Percentiles rank a stretch among this genome's conserved stretches.
phyloP scores from a whole-genome alignment of 495 filamentous ascomycete species.

The Haplographium delicatum region DNA sequence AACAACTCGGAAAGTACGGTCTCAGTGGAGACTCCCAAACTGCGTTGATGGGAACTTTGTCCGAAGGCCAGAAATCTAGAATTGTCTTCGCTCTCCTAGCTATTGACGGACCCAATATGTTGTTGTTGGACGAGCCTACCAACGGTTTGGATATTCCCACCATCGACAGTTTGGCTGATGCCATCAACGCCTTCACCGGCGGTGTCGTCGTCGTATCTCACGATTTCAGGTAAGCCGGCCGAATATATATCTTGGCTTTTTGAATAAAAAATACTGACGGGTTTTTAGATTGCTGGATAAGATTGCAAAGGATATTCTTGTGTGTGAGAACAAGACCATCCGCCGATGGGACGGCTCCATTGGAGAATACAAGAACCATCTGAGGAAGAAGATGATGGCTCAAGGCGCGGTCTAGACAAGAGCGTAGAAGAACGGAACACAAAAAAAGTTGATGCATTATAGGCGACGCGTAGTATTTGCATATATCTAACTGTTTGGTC shows the following conservation, averaged over 20 bases:
- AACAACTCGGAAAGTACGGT: conserved; percentile 92
- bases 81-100: conserved; percentile 97
- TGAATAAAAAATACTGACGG: conserved; percentile 1
- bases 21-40: conserved; percentile 90
- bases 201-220: conserved; percentile 98
- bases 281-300: conserved; percentile 82
- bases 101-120: conserved; percentile 96
- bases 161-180: conserved; percentile 94
- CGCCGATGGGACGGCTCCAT: conserved; percentile 85
- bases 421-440: neutral
- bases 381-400: conserved; percentile 93
- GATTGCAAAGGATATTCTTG: conserved; percentile 99
- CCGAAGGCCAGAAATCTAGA: conserved; percentile 94
- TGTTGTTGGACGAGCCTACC: conserved; percentile 95
- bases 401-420: conserved; percentile 51
- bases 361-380: conserved; percentile 92
- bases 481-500: neutral
- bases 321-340: conserved; percentile 95
- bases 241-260: neutral
- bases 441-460: conserved; percentile 17
- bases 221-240: conserved; percentile 90
- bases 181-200: conserved; percentile 91
- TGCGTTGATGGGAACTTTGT: conserved; percentile 93
- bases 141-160: conserved; percentile 99
- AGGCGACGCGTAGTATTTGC: conserved; percentile 3